A percentile compares a stretch with the other conserved stretches of the same genome.
These are phyloP conservation scores for Metschnikowia dekortorum DNA, from an alignment of 805 yeast species.

Conservation along the genomic window DNA sequence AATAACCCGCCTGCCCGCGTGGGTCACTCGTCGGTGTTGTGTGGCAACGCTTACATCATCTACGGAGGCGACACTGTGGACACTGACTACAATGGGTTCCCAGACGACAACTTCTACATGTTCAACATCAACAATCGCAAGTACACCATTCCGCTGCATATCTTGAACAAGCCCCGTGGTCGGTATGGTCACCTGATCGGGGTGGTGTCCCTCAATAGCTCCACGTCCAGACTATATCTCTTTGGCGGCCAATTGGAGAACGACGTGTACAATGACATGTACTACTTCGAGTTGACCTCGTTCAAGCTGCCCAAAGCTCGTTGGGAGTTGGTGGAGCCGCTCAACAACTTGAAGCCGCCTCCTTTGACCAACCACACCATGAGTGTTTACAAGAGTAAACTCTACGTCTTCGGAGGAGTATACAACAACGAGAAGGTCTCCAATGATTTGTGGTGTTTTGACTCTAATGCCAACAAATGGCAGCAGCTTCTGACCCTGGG, in stretches of 20 bases:
- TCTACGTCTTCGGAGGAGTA: conserved; percentile 88
- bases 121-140: conserved; percentile 55
- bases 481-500: conserved; percentile 66
- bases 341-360: conserved; percentile 54
- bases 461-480: conserved; percentile 70
- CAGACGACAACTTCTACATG: conserved; percentile 87
- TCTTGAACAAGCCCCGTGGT: conserved; percentile 69
- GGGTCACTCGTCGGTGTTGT: conserved; percentile 87
- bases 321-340: conserved; percentile 72
- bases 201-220: conserved; percentile 51
- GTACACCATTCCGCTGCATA: conserved; percentile 43
- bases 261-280: conserved; percentile 77
- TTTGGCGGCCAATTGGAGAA: conserved; percentile 95
- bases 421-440: conserved; percentile 64
- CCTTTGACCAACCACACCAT: conserved; percentile 89
- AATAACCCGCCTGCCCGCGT: conserved; percentile 93
- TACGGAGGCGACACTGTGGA: conserved; percentile 96
- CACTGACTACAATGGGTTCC: conserved; percentile 65
- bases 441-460: conserved; percentile 77
- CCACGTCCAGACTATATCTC: conserved; percentile 58
- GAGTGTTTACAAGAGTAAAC: conserved; percentile 69
- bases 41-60: conserved; percentile 92
- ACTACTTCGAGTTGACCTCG: conserved; percentile 80
- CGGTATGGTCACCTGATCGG: conserved; percentile 92
- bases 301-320: conserved; percentile 78